Evolutionary conservation across 495 filamentous ascomycete species (phyloP).

Genomic region (Symbiotaphrina buchneri): DNA sequence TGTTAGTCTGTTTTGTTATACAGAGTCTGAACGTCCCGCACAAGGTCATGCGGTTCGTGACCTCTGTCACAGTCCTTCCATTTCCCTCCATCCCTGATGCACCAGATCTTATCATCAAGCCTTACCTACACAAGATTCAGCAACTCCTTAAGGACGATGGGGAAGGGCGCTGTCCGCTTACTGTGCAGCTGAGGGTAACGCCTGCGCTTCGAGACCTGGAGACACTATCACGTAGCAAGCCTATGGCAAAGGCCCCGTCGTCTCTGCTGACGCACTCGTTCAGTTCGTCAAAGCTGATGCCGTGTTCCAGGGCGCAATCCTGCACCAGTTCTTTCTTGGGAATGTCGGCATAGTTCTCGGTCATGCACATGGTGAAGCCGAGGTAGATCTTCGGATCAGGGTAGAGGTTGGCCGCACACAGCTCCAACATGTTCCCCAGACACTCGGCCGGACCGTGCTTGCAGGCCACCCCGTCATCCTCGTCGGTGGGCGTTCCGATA

Average conservation of each 20-base stretch:
- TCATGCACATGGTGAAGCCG: slow-evolving; percentile 79
- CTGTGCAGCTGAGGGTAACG: slow-evolving; percentile 70
- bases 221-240: slow-evolving; percentile 58
- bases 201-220: slow-evolving; percentile 37
- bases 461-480: slow-evolving; percentile 48
- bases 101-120: slow-evolving; percentile 55
- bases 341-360: slow-evolving; percentile 45
- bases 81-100: slow-evolving; percentile 54
- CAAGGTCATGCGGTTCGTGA: slow-evolving; percentile 41
- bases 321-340: slow-evolving; percentile 52
- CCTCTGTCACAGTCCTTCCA: slow-evolving; percentile 68
- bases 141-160: not conserved
- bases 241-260: slow-evolving; percentile 33
- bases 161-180: slow-evolving; percentile 12
- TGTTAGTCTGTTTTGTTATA: slow-evolving; percentile 9
- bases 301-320: slow-evolving; percentile 73
- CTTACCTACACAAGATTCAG: slow-evolving; percentile 13
- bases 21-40: slow-evolving; percentile 46
- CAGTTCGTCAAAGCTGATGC: slow-evolving; percentile 60
- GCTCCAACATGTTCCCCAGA: slow-evolving; percentile 79
- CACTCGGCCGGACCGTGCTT: slow-evolving; percentile 82
- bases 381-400: slow-evolving; percentile 68
- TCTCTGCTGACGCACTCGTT: slow-evolving; percentile 60
- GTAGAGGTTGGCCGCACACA: slow-evolving; percentile 67
- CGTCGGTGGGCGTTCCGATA: slow-evolving; percentile 41